These are phyloP conservation scores for Rhizophagus prolifer DNA, from an alignment of 192 early-diverging fungal genomes.

Conservation along the genomic window DNA sequence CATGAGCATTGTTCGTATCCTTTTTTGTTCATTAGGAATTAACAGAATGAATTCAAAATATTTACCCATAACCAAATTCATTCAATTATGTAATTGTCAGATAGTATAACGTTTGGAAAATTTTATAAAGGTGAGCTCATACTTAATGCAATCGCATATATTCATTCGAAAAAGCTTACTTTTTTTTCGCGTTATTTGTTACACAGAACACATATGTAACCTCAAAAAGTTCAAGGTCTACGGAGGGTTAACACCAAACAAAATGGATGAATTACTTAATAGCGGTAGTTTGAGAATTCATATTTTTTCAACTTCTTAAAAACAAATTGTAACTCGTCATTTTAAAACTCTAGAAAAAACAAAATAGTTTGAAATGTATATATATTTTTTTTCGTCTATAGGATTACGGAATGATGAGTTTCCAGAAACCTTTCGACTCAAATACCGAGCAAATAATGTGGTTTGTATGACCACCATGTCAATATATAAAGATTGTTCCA, in stretches of 20 bases:
- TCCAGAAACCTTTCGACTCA: constrained; percentile 84
- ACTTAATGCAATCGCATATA: not conserved
- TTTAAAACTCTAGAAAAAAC: not conserved
- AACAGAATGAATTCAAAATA: not conserved
- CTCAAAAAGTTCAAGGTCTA: constrained; percentile 95
- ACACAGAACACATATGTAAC: constrained; percentile 84
- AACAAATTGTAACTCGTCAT: not conserved
- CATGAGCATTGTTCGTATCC: constrained; percentile 81
- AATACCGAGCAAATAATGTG: constrained; percentile 68
- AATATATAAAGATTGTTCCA: constrained; percentile 93
- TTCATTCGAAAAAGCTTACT: not conserved
- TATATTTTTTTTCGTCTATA: constrained; percentile 6
- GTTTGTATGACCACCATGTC: constrained; percentile 68
- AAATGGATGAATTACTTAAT: constrained; percentile 87
- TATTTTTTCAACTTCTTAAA: not conserved
- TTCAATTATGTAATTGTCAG: not conserved
- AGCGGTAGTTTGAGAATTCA: constrained; percentile 45
- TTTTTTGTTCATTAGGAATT: not conserved
- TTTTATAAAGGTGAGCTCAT: constrained; percentile 64
- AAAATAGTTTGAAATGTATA: not conserved
- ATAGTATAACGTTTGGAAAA: constrained; percentile 81
- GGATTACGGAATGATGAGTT: constrained; percentile 71
- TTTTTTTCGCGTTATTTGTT: not conserved
- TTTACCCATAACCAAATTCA: not conserved
- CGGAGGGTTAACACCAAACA: constrained; percentile 78